Evolutionary conservation across 768 basidiomycete species (phyloP).

Genomic region (Lactarius akahatsu): DNA sequence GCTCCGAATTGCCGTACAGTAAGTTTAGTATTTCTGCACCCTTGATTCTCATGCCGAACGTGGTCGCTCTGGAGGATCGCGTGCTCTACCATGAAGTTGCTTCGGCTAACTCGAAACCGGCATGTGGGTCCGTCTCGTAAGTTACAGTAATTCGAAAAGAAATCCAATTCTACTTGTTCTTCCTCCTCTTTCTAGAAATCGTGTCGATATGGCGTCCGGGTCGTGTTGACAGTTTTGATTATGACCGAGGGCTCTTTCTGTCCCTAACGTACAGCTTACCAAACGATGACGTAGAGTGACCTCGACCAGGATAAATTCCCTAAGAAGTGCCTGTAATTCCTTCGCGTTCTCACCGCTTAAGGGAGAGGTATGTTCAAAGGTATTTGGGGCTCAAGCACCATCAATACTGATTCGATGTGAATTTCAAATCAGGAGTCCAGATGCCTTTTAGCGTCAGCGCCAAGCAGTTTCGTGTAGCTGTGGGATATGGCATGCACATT

Average conservation of each 20-base stretch:
- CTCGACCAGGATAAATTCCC: conserved; percentile 5
- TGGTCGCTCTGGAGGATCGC: not conserved
- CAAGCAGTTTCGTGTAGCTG: conserved; percentile 1
- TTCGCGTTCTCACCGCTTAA: conserved; percentile 8
- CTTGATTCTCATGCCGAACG: not conserved
- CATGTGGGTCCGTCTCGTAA: not conserved
- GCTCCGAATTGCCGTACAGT: not conserved
- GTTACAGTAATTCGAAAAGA: not conserved
- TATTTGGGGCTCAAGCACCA: not conserved
- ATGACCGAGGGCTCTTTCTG: not conserved
- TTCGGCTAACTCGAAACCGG: not conserved
- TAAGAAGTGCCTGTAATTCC: not conserved
- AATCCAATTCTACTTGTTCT: not conserved
- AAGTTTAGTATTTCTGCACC: not conserved
- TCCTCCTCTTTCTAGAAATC: not conserved
- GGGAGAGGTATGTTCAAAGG: conserved; percentile 13
- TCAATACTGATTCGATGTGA: conserved; percentile 11
- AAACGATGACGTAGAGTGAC: conserved; percentile 25
- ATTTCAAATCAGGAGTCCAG: conserved; percentile 6
- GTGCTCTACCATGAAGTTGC: not conserved
- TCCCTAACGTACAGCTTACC: conserved; percentile 10
- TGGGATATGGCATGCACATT: not conserved
- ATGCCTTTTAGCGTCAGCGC: conserved; percentile 1
- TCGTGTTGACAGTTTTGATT: not conserved
- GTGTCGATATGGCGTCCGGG: not conserved